Conservation (phyloP, 192 early-diverging fungal genomes). For the Coemansia sp. region DNA sequence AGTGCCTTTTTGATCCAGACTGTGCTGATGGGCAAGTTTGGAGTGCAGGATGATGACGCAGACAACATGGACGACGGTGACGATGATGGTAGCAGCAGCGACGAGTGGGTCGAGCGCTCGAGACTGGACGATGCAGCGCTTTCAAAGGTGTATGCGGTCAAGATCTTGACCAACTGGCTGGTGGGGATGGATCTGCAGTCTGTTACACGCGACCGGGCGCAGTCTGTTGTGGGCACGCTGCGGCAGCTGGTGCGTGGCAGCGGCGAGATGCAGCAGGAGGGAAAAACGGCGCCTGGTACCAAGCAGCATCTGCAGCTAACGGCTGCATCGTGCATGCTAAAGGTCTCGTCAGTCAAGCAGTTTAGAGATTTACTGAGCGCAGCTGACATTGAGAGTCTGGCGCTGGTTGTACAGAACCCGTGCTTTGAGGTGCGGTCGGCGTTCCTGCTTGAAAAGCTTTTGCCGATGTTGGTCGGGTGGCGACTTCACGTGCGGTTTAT, state of each 20-base stretch:
- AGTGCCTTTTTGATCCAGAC: slow-evolving; percentile 62
- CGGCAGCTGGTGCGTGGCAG: slow-evolving; percentile 60
- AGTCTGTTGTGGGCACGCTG: slow-evolving; percentile 65
- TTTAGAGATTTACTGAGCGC: slow-evolving; percentile 58
- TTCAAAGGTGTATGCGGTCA: slow-evolving; percentile 35
- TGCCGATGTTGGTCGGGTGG: slow-evolving; percentile 62
- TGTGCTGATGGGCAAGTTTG: slow-evolving; percentile 12
- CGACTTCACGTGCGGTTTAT: slow-evolving; percentile 69
- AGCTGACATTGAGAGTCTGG: slow-evolving; percentile 57
- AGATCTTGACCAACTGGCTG: slow-evolving; percentile 68
- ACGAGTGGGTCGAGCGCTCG: slow-evolving; percentile 66
- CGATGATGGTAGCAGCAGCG: slow-evolving; percentile 14
- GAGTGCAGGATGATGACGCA: neutral
- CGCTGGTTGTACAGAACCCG: slow-evolving; percentile 68
- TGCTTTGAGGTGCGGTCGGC: slow-evolving; percentile 76
- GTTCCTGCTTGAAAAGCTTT: slow-evolving; percentile 64
- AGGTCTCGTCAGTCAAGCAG: slow-evolving; percentile 53
- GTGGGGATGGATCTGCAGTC: slow-evolving; percentile 36
- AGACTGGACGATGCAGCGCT: slow-evolving; percentile 51
- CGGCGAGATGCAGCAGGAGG: slow-evolving; percentile 62
- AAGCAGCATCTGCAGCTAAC: slow-evolving; percentile 66
- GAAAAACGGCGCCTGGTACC: slow-evolving; percentile 49
- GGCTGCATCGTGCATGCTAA: slow-evolving; percentile 63
- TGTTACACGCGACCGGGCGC: slow-evolving; percentile 60
- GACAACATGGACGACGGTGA: neutral